These are phyloP conservation scores for Echinochloa phyllopogon DNA, from an alignment of 176 grass and related monocot genomes.

Conservation along the genomic window DNA sequence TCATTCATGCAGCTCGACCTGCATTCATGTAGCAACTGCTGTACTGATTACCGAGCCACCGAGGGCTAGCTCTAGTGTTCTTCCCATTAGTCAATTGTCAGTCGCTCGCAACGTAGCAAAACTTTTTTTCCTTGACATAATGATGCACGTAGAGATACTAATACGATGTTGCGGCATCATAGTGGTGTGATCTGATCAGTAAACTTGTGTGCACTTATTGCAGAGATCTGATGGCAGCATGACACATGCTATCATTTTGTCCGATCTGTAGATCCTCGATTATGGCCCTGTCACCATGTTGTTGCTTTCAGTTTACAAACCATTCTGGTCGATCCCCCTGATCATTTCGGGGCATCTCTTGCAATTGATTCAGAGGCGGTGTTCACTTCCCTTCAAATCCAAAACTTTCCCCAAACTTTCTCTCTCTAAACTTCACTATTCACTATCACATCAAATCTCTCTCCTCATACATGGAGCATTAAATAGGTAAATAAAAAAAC, in stretches of 20 bases:
- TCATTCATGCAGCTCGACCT: too few species aligned
- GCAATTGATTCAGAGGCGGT: neutral
- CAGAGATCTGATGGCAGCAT: neutral
- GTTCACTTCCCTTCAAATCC: too few species aligned
- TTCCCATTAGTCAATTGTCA: too few species aligned
- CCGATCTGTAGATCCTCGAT: neutral
- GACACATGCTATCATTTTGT: neutral
- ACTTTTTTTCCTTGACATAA: neutral
- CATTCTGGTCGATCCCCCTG: neutral
- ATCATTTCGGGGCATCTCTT: neutral
- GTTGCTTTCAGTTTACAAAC: constrained; percentile 35
- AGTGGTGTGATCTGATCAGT: neutral
- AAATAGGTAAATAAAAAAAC: too few species aligned
- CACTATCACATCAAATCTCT: too few species aligned
- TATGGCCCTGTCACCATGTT: neutral
- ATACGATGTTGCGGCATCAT: neutral
- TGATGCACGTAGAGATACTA: neutral
- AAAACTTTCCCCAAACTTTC: too few species aligned
- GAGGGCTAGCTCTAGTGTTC: too few species aligned
- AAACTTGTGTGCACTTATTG: neutral
- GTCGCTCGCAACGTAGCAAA: too few species aligned
- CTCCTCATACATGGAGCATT: too few species aligned
- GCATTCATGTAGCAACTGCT: too few species aligned
- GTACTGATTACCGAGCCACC: too few species aligned
- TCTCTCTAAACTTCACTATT: too few species aligned